These are phyloP conservation scores for Cetraspora pellucida DNA, from an alignment of 192 early-diverging fungal species.

Conservation along the genomic window DNA sequence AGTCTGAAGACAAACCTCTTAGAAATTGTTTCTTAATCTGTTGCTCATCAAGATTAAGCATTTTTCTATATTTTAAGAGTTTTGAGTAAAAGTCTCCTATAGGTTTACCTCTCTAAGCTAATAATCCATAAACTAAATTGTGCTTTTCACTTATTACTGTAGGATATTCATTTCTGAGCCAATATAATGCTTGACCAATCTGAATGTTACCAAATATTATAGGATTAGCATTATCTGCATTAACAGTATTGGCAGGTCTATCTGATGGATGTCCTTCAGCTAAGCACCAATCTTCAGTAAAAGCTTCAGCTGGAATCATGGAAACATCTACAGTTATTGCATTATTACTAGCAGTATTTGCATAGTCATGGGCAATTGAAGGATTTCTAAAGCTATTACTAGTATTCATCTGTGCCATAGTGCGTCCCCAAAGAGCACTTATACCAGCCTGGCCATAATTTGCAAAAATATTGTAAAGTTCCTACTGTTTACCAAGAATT, in stretches of 20 bases:
- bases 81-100: too few species aligned
- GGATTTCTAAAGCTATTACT: slow-evolving; percentile 13
- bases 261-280: too few species aligned
- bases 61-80: too few species aligned
- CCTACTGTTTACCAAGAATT: slow-evolving; percentile 3
- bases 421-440: background rate
- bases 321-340: background rate
- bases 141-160: background rate
- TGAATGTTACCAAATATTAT: too few species aligned
- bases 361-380: background rate
- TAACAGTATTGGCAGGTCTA: too few species aligned
- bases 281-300: background rate
- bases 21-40: background rate
- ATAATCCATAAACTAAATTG: background rate
- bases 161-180: too few species aligned
- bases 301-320: slow-evolving; percentile 1
- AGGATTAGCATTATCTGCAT: too few species aligned
- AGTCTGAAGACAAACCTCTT: background rate
- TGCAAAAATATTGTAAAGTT: too few species aligned
- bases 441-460: background rate
- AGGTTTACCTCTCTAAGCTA: background rate
- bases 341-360: background rate
- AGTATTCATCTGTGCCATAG: background rate
- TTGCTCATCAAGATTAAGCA: too few species aligned
- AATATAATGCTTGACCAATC: background rate